A percentile compares a stretch with the other conserved stretches of the same genome.
Evolutionary conservation across 2,329 filamentous ascomycete species (phyloP).

Genomic region (Ceratocystis harringtonii): DNA sequence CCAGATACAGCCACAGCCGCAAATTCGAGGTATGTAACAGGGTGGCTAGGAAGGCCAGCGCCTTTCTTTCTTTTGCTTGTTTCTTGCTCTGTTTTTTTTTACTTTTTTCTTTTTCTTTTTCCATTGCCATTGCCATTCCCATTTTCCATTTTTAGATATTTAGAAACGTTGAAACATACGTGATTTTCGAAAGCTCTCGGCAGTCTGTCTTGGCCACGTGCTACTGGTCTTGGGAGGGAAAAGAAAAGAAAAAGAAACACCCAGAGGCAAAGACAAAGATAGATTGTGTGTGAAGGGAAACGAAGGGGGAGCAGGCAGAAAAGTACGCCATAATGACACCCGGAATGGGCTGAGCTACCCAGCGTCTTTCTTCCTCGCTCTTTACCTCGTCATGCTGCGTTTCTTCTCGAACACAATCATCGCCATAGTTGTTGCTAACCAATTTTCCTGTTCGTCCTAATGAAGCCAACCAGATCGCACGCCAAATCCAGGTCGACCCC

Average conservation of each 20-base stretch:
- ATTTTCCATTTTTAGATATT: constrained; percentile 1
- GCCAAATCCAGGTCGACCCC: not conserved
- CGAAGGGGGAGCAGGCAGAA: not conserved
- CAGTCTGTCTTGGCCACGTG: constrained; percentile 1
- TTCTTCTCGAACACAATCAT: not conserved
- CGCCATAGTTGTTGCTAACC: not conserved
- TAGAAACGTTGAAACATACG: not conserved
- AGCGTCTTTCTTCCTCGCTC: not conserved
- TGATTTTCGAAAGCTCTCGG: not conserved
- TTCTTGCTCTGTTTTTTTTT: too few species aligned
- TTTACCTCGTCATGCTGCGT: not conserved
- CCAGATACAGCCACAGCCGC: not conserved
- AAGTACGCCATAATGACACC: not conserved
- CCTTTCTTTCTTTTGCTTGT: not conserved
- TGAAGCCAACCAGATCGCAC: not conserved
- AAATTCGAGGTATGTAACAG: not conserved
- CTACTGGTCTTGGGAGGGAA: not conserved
- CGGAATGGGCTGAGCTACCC: not conserved
- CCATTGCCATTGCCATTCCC: too few species aligned
- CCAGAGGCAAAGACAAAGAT: not conserved
- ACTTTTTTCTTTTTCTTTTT: too few species aligned
- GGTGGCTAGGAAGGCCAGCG: not conserved
- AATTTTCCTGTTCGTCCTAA: not conserved
- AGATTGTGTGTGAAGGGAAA: not conserved
- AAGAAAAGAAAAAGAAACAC: not conserved